phyloP scores from a whole-genome alignment of 164 flowering plant species.

The Chloranthus sessilifolius region DNA sequence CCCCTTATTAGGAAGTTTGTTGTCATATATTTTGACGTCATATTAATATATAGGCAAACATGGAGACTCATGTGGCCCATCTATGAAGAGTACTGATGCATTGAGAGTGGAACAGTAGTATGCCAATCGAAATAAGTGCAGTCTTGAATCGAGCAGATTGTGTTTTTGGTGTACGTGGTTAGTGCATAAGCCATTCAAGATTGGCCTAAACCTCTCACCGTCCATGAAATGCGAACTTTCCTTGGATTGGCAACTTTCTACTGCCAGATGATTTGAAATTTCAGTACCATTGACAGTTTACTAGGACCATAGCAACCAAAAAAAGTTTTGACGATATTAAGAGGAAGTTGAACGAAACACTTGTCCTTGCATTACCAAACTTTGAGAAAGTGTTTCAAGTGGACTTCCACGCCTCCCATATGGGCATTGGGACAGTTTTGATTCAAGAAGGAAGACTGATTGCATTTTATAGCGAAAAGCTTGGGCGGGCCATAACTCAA shows the following conservation, averaged over 20 bases:
- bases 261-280: neutral
- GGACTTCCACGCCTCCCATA: neutral
- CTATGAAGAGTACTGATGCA: neutral
- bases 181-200: neutral
- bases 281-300: slow-evolving; percentile 2
- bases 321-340: neutral
- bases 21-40: no score
- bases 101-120: neutral
- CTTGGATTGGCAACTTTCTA: slow-evolving; percentile 11
- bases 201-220: neutral
- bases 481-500: slow-evolving; percentile 1
- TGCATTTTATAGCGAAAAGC: neutral
- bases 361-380: neutral
- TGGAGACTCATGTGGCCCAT: neutral
- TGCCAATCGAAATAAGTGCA: neutral
- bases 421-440: neutral
- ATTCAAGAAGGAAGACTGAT: neutral
- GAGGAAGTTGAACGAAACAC: neutral
- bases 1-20: slow-evolving; percentile 2
- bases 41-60: neutral
- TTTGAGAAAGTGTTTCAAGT: neutral
- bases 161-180: slow-evolving; percentile 2
- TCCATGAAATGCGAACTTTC: slow-evolving; percentile 1
- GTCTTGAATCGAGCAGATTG: neutral
- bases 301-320: neutral